Conservation (phyloP, 306 rosid genomes). For the Quercus engelmannii region DNA sequence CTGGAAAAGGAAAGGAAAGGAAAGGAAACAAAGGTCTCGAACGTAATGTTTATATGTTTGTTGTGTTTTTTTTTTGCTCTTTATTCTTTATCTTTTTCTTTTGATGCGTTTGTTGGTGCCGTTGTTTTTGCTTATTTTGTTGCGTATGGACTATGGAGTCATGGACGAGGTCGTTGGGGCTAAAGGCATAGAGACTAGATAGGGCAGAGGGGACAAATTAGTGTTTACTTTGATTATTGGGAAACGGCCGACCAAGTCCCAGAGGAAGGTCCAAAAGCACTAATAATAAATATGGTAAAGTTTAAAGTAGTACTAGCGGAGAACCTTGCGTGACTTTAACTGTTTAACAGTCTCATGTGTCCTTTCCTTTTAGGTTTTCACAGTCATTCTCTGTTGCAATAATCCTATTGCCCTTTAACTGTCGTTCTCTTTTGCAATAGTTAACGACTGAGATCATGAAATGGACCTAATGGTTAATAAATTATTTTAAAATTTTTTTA, state of each 20-base stretch:
- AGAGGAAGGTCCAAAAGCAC: background rate
- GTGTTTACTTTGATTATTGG: conserved; percentile 1
- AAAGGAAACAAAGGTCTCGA: conserved; percentile 24
- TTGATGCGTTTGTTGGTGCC: conserved; percentile 16
- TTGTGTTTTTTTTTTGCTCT: background rate
- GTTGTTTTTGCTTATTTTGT: background rate
- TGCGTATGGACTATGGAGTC: conserved; percentile 24
- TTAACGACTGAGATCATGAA: no score
- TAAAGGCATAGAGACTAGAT: background rate
- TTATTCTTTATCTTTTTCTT: background rate
- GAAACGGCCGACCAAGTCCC: conserved; percentile 1
- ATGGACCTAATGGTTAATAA: no score
- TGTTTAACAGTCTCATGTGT: no score
- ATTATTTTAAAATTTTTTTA: no score
- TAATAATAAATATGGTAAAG: background rate
- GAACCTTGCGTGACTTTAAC: no score
- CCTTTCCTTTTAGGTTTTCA: no score
- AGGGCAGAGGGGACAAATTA: conserved; percentile 11
- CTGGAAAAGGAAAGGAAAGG: conserved; percentile 8
- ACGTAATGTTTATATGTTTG: conserved; percentile 1
- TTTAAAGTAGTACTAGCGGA: no score
- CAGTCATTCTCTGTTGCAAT: no score
- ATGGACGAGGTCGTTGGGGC: conserved; percentile 15
- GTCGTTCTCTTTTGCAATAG: no score
- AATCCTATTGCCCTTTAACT: no score